Evolutionary conservation across 2,329 filamentous ascomycete species (phyloP).

Genomic region (Epichloe uncinata): DNA sequence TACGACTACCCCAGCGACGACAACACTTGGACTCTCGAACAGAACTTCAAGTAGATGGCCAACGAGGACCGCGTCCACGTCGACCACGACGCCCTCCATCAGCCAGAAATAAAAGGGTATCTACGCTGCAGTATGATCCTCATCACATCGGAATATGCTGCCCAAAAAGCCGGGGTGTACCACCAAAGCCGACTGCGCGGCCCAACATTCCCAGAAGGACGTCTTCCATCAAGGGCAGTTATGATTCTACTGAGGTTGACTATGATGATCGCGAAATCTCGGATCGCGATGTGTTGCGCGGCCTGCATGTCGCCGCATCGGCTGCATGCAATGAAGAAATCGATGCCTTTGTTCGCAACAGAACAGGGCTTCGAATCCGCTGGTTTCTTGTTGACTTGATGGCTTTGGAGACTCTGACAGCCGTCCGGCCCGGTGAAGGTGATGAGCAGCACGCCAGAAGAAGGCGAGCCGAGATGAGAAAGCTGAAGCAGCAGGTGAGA

Average conservation of each 20-base stretch:
- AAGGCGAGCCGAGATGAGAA: constrained; percentile 20
- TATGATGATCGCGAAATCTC: constrained; percentile 26
- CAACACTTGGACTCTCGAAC: background rate
- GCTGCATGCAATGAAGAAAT: constrained; percentile 42
- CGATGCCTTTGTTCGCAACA: constrained; percentile 36
- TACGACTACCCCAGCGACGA: background rate
- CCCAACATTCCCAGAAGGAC: constrained; percentile 23
- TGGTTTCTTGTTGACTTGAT: constrained; percentile 43
- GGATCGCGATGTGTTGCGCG: constrained; percentile 39
- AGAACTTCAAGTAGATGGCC: background rate
- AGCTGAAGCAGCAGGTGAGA: constrained; percentile 23
- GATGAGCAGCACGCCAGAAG: constrained; percentile 14
- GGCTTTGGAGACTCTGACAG: constrained; percentile 33
- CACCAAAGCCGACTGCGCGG: constrained; percentile 12
- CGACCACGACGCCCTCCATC: background rate
- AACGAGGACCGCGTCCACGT: background rate
- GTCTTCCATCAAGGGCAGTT: constrained; percentile 19
- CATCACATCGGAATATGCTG: constrained; percentile 15
- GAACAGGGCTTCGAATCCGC: constrained; percentile 39
- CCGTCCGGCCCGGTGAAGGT: constrained; percentile 14
- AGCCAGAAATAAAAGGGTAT: background rate
- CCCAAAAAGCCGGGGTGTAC: constrained; percentile 14
- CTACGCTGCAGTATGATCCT: constrained; percentile 7
- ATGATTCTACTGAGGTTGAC: constrained; percentile 12
- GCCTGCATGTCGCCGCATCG: constrained; percentile 40